These are phyloP conservation scores for Synchytrium microbalum DNA, from an alignment of 371 early-diverging fungal genomes.

Conservation along the genomic window DNA sequence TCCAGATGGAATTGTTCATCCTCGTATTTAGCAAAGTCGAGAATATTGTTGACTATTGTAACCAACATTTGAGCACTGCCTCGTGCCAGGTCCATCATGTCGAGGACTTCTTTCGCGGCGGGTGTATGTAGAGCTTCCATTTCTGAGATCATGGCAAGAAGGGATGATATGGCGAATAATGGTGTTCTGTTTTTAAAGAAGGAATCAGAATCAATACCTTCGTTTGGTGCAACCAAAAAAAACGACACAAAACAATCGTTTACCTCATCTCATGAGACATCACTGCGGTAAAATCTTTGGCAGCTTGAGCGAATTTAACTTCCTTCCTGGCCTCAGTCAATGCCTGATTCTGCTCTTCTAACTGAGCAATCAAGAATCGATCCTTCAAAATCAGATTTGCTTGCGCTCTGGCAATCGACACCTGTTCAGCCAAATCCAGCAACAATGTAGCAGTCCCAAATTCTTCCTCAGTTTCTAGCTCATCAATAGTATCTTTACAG, in stretches of 20 bases:
- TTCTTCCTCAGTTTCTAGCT: neutral
- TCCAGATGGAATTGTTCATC: conserved; percentile 10
- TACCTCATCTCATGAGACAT: conserved; percentile 13
- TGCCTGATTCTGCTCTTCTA: conserved; percentile 8
- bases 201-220: too few relatives aligned
- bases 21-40: conserved; percentile 11
- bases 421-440: conserved; percentile 10
- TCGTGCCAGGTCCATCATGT: conserved; percentile 6
- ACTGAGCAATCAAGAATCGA: conserved; percentile 1
- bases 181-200: conserved; percentile 5
- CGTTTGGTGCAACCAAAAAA: too few relatives aligned
- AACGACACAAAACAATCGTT: too few relatives aligned
- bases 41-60: conserved; percentile 11
- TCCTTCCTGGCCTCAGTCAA: conserved; percentile 9
- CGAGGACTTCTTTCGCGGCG: conserved; percentile 1
- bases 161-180: conserved; percentile 10
- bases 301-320: conserved; percentile 8
- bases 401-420: conserved; percentile 6
- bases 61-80: conserved; percentile 8
- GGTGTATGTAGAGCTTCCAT: neutral
- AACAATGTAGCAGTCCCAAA: neutral
- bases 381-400: conserved; percentile 6
- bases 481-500: neutral
- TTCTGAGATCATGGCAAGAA: conserved; percentile 8
- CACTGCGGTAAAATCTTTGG: conserved; percentile 13